phyloP scores from a whole-genome alignment of 1,284 basidiomycete species.

The Ganoderma sinense region DNA sequence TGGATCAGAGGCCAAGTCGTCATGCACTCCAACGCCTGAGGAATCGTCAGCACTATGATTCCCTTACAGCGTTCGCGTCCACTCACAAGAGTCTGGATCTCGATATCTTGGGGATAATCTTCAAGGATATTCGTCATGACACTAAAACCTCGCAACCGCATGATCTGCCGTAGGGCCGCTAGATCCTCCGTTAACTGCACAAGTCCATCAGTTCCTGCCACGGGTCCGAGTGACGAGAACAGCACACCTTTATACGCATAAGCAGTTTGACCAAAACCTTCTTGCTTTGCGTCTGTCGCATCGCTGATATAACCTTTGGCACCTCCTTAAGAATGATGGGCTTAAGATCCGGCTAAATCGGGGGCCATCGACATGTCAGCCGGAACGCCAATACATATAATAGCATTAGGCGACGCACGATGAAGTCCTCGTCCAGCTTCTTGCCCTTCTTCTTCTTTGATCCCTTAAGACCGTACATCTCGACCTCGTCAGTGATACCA shows the following conservation, averaged over 20 bases:
- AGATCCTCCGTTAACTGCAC: slow-evolving; percentile 86
- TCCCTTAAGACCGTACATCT: slow-evolving; percentile 83
- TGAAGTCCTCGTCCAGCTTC: slow-evolving; percentile 94
- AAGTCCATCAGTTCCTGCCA: neutral
- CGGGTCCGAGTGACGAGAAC: neutral
- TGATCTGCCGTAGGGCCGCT: slow-evolving; percentile 82
- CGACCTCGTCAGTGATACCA: slow-evolving; percentile 93
- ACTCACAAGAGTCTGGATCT: slow-evolving; percentile 74
- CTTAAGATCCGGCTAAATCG: slow-evolving; percentile 69
- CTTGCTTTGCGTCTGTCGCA: slow-evolving; percentile 89
- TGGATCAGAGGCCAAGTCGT: slow-evolving; percentile 84
- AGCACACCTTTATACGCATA: slow-evolving; percentile 79
- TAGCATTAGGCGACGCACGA: slow-evolving; percentile 52
- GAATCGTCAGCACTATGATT: slow-evolving; percentile 16
- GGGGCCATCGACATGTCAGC: neutral
- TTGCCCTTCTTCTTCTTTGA: slow-evolving; percentile 91
- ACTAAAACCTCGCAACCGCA: slow-evolving; percentile 94
- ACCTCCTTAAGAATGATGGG: slow-evolving; percentile 84
- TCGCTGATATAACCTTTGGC: slow-evolving; percentile 90
- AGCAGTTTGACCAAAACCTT: slow-evolving; percentile 88
- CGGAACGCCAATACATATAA: neutral
- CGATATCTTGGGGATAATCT: slow-evolving; percentile 78
- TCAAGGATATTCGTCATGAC: slow-evolving; percentile 90
- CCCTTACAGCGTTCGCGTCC: neutral
- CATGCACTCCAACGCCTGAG: slow-evolving; percentile 80